Evolutionary conservation across 73 alveolate species (phyloP).

Genomic region (Symbiodinium natans): DNA sequence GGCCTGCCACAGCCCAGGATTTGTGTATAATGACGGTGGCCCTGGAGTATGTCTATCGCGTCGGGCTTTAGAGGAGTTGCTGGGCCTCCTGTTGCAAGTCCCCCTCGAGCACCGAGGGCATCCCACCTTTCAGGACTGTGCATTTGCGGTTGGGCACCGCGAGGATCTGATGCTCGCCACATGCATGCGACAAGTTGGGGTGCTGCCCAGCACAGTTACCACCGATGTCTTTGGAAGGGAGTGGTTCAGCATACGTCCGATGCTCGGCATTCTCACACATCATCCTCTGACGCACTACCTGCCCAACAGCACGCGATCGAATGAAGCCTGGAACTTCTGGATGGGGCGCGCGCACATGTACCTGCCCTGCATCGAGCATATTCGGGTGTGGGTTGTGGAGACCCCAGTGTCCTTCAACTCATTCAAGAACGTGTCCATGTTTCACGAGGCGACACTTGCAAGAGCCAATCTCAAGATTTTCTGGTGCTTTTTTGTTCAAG

Average conservation of each 20-base stretch:
- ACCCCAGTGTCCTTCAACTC: conserved; percentile 68
- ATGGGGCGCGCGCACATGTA: conserved; percentile 49
- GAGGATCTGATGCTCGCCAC: conserved; percentile 88
- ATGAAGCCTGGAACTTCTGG: conserved; percentile 76
- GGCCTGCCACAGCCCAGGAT: too few species aligned
- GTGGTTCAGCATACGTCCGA: conserved; percentile 75
- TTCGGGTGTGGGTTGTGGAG: conserved; percentile 34
- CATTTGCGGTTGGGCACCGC: conserved; percentile 48
- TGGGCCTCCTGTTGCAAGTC: neutral
- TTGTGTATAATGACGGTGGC: conserved; percentile 83
- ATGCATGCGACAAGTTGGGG: conserved; percentile 17
- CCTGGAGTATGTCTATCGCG: conserved; percentile 61
- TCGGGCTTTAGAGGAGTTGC: conserved; percentile 19
- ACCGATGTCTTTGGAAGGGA: conserved; percentile 42
- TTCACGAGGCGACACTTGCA: conserved; percentile 57
- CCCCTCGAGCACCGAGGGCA: neutral
- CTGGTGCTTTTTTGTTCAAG: too few species aligned
- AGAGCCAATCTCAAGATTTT: too few species aligned
- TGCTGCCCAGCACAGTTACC: conserved; percentile 25
- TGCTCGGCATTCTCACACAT: neutral
- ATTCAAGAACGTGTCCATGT: conserved; percentile 59
- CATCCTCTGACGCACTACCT: neutral
- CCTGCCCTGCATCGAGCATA: neutral
- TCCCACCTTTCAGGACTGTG: conserved; percentile 37
- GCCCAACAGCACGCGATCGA: too few species aligned